Percentiles rank a stretch among this genome's conserved stretches.
These are phyloP conservation scores for Rhynchosporium secalis DNA, from an alignment of 2,329 filamentous ascomycete species.

Conservation along the genomic window DNA sequence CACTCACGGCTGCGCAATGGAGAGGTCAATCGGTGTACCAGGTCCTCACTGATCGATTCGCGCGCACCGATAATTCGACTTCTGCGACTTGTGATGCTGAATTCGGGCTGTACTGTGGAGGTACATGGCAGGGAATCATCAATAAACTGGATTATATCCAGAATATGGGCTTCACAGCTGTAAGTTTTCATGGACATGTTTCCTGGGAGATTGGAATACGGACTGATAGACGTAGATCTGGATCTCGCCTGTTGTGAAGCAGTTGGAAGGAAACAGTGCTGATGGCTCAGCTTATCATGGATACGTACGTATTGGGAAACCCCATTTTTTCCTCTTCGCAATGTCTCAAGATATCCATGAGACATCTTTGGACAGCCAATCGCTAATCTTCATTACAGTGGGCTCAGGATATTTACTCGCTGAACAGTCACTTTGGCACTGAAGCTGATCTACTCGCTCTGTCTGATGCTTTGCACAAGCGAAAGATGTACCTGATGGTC, in stretches of 20 bases:
- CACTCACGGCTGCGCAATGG: conserved; percentile 41
- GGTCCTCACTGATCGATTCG: conserved; percentile 49
- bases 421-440: conserved; percentile 52
- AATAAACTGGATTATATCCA: conserved; percentile 47
- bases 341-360: too few species aligned
- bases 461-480: conserved; percentile 46
- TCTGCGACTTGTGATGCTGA: conserved; percentile 30
- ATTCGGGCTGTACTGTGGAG: conserved; percentile 48
- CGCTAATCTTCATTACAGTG: conserved; percentile 29
- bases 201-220: background rate
- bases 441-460: conserved; percentile 49
- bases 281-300: conserved; percentile 47
- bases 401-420: conserved; percentile 47
- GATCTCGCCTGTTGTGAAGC: conserved; percentile 47
- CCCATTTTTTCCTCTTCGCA: too few species aligned
- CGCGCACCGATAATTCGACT: conserved; percentile 43
- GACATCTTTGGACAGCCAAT: too few species aligned
- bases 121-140: conserved; percentile 46
- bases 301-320: conserved; percentile 33
- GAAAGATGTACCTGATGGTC: conserved; percentile 53
- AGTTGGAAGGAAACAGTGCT: conserved; percentile 40
- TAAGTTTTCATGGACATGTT: conserved; percentile 15
- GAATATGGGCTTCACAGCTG: conserved; percentile 45
- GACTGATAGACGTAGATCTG: conserved; percentile 39
- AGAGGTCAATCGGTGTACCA: conserved; percentile 47